Base-by-base conservation (phyloP, 2,329 filamentous ascomycete genomes). In the Fusarium sulawesiense region DNA sequence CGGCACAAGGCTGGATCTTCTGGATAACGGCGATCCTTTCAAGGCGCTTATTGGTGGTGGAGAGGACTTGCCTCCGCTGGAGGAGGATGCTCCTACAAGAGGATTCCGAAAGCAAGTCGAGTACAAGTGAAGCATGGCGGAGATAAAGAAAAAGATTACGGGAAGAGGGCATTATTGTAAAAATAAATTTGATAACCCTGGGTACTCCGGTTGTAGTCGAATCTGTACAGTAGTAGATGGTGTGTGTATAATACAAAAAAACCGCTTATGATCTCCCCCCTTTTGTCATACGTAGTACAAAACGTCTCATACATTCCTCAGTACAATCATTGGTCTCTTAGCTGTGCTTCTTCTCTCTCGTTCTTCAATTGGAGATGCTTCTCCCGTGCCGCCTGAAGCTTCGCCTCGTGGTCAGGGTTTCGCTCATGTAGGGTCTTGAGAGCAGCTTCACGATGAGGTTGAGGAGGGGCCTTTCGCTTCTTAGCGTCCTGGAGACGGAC, bases 401-500 rank as follows among this genome's bases (percentile, higher is more conserved):
- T 80, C 64, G 77, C 78, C 69, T 83, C 83, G 23, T 82, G 81
- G 27, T 83, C 80, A 1, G 81, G 81, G 71, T 86, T 83, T 68
- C 85, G 81, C 77, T 85, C 83, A 56, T 83, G 67, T 71, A 86
- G 69, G 64, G 79, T 70, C 73, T 77, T 74, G 68, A 81, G 78
- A 59, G 82, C 80, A 78, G 83, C 83, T 66, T 84, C 81, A 16
- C 85, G 80, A 72, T 85, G 83, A 29, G 83, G 84, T 74, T 81
- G 74, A 13, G 82, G 79, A n/a, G 85, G 86, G 7, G 85, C 83
- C 64, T 84, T 83, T 84, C 97, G 96, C 87, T 97, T 97, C 79
- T 96, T 88, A 16, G 96, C 92, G 81, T 99, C 96, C 78, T 97
- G 92, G 59, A 99, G 85, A 82, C 91, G 90, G 66, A 99, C 92